Evolutionary conservation across 306 rosid genomes (phyloP).

Genomic region (Vicia sativa): DNA sequence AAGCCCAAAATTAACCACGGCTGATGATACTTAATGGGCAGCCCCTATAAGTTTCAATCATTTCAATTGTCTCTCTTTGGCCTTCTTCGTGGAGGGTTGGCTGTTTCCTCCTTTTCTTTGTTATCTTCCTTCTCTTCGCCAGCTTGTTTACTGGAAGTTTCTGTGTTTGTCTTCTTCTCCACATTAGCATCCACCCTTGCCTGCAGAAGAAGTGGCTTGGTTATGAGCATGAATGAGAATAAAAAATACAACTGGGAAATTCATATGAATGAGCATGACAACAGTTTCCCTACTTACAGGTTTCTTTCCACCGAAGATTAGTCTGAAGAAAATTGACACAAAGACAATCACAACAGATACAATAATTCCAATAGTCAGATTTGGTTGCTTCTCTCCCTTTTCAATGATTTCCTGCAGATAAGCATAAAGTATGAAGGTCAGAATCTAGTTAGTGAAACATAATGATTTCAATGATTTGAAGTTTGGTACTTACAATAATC

Average conservation of each 20-base stretch:
- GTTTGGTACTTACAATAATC: constrained; percentile 62
- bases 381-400: constrained; percentile 87
- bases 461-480: background rate
- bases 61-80: constrained; percentile 67
- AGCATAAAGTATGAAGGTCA: constrained; percentile 6
- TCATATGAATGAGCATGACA: background rate
- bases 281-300: constrained; percentile 46
- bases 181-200: constrained; percentile 57
- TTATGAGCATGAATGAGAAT: background rate
- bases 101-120: constrained; percentile 49
- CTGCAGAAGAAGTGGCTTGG: constrained; percentile 37
- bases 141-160: constrained; percentile 50
- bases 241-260: background rate
- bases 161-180: constrained; percentile 49
- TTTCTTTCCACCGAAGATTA: constrained; percentile 76
- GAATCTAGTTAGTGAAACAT: background rate
- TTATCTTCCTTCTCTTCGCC: constrained; percentile 60
- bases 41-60: constrained; percentile 27
- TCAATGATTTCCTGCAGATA: constrained; percentile 78
- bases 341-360: constrained; percentile 58
- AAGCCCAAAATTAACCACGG: constrained; percentile 43
- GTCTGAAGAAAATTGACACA: constrained; percentile 56
- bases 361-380: constrained; percentile 70
- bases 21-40: constrained; percentile 30
- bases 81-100: constrained; percentile 71